These are phyloP conservation scores for Pistacia atlantica DNA, from an alignment of 345 rosid genomes.

Conservation along the genomic window DNA sequence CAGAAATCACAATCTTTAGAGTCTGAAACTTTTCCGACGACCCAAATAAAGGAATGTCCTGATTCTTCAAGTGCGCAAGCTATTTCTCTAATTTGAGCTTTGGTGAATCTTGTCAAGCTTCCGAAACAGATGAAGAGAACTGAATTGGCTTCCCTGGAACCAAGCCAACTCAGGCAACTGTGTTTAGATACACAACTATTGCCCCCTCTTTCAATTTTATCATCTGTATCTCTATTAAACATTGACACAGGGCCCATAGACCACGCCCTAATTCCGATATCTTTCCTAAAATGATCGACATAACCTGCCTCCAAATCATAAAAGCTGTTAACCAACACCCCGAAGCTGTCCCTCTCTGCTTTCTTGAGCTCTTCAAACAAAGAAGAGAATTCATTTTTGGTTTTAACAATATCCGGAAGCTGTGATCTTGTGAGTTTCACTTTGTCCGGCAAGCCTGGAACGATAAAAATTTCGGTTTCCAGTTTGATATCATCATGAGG, in stretches of 20 bases:
- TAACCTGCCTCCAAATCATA: conserved; percentile 33
- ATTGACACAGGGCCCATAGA: conserved; percentile 33
- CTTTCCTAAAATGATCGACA: conserved; percentile 31
- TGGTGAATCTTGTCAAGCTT: conserved; percentile 9
- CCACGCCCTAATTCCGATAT: conserved; percentile 33
- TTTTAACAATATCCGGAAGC: conserved; percentile 35
- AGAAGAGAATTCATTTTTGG: conserved; percentile 25
- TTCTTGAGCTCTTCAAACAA: conserved; percentile 32
- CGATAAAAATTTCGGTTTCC: conserved; percentile 18
- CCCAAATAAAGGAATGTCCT: conserved; percentile 29
- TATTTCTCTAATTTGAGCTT: neutral
- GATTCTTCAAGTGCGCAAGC: conserved; percentile 4
- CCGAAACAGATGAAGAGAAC: conserved; percentile 31
- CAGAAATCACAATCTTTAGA: conserved; percentile 15
- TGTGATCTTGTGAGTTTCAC: conserved; percentile 34
- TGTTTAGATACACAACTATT: conserved; percentile 2
- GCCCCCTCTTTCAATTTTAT: conserved; percentile 31
- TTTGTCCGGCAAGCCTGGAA: conserved; percentile 31
- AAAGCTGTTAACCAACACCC: conserved; percentile 35
- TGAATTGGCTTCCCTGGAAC: conserved; percentile 28
- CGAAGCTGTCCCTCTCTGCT: conserved; percentile 35
- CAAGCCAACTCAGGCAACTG: conserved; percentile 33
- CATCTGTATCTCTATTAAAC: conserved; percentile 16
- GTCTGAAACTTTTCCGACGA: conserved; percentile 20
- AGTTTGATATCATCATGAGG: conserved; percentile 23